Evolutionary conservation across 202 grass and related monocot genomes (phyloP), one percentile per base, ranked within the genome.

Genomic region (Cymbopogon flexuosus): DNA sequence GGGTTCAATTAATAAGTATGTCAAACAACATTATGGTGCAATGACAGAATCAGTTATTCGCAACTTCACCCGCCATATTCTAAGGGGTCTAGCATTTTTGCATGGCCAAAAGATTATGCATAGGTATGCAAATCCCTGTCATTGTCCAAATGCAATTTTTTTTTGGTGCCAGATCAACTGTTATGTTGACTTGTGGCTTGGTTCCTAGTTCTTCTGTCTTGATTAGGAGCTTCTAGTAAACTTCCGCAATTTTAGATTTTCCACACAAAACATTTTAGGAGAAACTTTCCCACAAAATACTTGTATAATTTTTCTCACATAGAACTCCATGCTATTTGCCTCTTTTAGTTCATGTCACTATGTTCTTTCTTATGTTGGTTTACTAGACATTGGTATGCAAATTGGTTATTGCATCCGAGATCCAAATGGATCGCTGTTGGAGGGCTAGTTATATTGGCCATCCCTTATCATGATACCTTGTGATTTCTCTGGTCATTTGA

Each of bases 41-140:
- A 94, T 94, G 87, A 94, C 91, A 72, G 94, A 97, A 85, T 97
- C 94, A 68, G 87, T 97, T 22, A 59, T 97, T 54, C 91, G 91
- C 33, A 97, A 77, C 89, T 97, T 97, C 78, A 97, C 94, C 57
- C 87, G 89, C 8, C 94, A 97, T 92, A 94, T 97, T 70, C 87
- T 97, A 49, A 92, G 71, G 70, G 94, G 94, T 33, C 67, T 94
- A 60, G 87, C 85, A 29, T 97, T 92, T 86, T 87, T 97, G 70
- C 91, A 97, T 84, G 91, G 91, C 41, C 84, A 94, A 83, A 92
- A 92, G 61, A 94, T 97, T 71, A 94, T 97, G 94, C 94, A 97
- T 76, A 97, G 94, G 94, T 94, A 47, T 85, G 78, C 59, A 71
- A 75, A 79, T 62, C 64, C 41, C 58, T 70, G 19, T 54, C 29